These are phyloP conservation scores for Pistacia vera DNA, from an alignment of 345 rosid genomes.

Conservation along the genomic window DNA sequence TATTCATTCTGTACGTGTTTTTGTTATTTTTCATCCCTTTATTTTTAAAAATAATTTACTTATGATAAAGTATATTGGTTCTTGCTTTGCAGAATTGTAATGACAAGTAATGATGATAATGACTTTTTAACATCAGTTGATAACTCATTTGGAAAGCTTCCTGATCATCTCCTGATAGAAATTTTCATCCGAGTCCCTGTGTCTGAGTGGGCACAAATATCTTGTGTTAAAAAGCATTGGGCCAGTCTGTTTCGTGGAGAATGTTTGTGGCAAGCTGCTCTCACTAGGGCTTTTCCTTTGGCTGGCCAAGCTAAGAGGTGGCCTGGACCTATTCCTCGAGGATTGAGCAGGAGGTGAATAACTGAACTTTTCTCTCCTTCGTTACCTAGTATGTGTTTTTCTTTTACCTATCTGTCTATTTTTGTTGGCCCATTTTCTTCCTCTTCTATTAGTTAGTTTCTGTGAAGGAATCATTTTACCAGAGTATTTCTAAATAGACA, in stretches of 20 bases:
- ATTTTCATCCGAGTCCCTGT: slow-evolving; percentile 74
- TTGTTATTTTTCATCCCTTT: neutral
- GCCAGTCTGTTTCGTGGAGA: slow-evolving; percentile 67
- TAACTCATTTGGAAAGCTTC: slow-evolving; percentile 58
- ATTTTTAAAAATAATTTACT: neutral
- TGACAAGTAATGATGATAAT: slow-evolving; percentile 41
- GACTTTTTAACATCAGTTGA: slow-evolving; percentile 30
- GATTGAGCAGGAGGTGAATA: slow-evolving; percentile 61
- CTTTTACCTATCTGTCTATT: neutral
- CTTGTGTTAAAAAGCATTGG: slow-evolving; percentile 80
- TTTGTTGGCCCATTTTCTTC: neutral
- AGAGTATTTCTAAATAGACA: neutral
- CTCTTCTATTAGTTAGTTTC: neutral
- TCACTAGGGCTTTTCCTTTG: slow-evolving; percentile 52
- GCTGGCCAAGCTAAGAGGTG: slow-evolving; percentile 61
- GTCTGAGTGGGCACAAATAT: slow-evolving; percentile 57
- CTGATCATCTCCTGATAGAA: slow-evolving; percentile 78
- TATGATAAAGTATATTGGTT: neutral
- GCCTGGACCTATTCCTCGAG: slow-evolving; percentile 84
- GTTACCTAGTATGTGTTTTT: neutral
- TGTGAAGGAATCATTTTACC: neutral
- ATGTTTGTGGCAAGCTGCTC: slow-evolving; percentile 87
- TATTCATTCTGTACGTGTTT: neutral
- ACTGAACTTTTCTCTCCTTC: neutral
- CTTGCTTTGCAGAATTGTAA: slow-evolving; percentile 48